phyloP scores from a whole-genome alignment of 345 rosid species.

The Murraya koenigii region DNA sequence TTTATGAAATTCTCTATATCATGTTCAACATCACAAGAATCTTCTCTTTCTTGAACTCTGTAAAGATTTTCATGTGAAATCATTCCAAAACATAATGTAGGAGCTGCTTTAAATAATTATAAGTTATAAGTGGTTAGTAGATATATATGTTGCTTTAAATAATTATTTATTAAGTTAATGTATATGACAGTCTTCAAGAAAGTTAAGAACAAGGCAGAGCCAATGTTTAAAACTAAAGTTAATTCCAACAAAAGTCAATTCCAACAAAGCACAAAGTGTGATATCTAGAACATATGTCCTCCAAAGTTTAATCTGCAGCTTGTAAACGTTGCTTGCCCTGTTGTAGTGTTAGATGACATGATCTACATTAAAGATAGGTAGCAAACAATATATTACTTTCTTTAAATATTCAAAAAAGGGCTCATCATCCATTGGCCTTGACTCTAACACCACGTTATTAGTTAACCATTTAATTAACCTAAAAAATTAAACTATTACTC shows the following conservation, averaged over 20 bases:
- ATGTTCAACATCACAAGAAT: neutral
- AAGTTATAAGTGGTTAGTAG: neutral
- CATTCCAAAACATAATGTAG: constrained; percentile 10
- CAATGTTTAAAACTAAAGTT: constrained; percentile 52
- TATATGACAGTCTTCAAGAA: constrained; percentile 35
- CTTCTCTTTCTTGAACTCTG: neutral
- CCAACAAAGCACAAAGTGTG: constrained; percentile 53
- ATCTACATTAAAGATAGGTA: constrained; percentile 22
- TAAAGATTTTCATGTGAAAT: neutral
- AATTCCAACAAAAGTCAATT: no score
- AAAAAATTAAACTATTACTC: no score
- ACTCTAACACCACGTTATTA: no score
- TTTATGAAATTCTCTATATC: no score
- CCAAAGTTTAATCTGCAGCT: constrained; percentile 57
- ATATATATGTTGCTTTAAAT: neutral
- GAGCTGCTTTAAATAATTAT: no score
- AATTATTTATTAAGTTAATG: neutral
- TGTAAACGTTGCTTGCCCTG: constrained; percentile 51
- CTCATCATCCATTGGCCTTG: no score
- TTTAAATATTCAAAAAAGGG: no score
- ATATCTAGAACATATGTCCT: constrained; percentile 53
- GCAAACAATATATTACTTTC: no score
- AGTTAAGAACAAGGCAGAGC: constrained; percentile 60
- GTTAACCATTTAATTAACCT: no score
- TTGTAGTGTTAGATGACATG: constrained; percentile 35